Conservation (phyloP, 768 basidiomycete species). For the Amanita jacksonii region DNA sequence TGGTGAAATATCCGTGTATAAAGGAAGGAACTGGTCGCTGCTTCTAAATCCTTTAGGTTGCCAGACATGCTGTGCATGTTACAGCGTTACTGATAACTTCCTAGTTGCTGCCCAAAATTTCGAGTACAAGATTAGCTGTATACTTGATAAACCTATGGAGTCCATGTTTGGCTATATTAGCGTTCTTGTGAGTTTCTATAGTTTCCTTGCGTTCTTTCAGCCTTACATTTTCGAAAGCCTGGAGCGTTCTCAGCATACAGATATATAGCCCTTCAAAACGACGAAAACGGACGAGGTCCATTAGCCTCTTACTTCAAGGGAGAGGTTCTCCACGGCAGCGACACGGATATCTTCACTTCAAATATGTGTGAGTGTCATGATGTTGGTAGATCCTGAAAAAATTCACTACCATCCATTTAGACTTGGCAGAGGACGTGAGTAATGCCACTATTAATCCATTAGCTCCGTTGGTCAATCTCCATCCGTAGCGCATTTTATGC, state of each 20-base stretch:
- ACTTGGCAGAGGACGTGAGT: conserved; percentile 82
- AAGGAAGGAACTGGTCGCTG: conserved; percentile 79
- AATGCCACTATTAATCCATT: too few species aligned
- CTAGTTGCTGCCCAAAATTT: conserved; percentile 92
- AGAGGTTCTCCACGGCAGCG: conserved; percentile 73
- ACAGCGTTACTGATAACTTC: neutral
- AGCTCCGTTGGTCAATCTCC: too few species aligned
- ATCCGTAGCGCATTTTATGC: conserved; percentile 64
- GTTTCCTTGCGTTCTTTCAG: neutral
- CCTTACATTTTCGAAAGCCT: conserved; percentile 34
- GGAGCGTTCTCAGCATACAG: conserved; percentile 91
- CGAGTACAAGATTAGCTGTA: conserved; percentile 88
- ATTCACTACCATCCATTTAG: conserved; percentile 26
- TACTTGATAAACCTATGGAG: conserved; percentile 85
- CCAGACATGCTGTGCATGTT: neutral
- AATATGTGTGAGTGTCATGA: conserved; percentile 72
- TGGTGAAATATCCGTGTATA: conserved; percentile 92
- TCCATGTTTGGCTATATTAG: conserved; percentile 94
- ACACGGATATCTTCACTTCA: conserved; percentile 89
- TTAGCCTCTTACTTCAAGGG: conserved; percentile 97
- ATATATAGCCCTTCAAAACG: conserved; percentile 85
- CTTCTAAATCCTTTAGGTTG: conserved; percentile 78
- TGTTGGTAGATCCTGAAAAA: conserved; percentile 5
- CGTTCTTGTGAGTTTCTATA: conserved; percentile 54
- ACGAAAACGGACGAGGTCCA: conserved; percentile 73